phyloP scores from a whole-genome alignment of 225 moss, liverwort and hornwort species.

The Pseudoscleropodium purum region DNA sequence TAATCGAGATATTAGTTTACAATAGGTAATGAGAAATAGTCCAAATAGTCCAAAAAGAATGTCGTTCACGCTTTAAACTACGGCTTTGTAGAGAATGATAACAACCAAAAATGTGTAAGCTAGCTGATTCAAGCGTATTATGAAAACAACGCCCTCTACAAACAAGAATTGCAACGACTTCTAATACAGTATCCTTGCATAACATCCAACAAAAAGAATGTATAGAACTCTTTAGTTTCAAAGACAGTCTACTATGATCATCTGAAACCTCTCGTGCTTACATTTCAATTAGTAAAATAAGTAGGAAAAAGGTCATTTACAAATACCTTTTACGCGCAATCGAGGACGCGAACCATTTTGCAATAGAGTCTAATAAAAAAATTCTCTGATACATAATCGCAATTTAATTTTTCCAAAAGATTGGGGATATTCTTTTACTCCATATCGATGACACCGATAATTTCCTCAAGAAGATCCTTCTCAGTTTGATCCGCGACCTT shows the following conservation, averaged over 20 bases:
- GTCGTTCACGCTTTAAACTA: background rate
- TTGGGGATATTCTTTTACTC: background rate
- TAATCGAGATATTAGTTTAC: background rate
- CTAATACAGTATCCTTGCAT: background rate
- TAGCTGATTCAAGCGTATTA: background rate
- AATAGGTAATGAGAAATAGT: background rate
- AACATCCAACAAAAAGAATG: background rate
- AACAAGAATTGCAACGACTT: background rate
- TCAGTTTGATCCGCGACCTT: background rate
- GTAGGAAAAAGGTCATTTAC: background rate
- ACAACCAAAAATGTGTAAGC: background rate
- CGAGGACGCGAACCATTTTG: background rate
- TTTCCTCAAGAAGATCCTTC: background rate
- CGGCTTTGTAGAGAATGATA: background rate
- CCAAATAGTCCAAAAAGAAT: background rate
- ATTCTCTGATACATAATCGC: background rate
- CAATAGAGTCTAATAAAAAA: background rate
- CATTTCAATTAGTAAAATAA: background rate
- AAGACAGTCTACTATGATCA: background rate
- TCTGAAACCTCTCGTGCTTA: background rate
- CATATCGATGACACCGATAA: background rate
- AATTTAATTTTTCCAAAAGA: background rate
- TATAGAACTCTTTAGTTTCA: background rate
- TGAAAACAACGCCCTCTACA: background rate
- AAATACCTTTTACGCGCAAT: conserved; percentile 1